A percentile compares a stretch with the other conserved stretches of the same genome.
Evolutionary conservation across 352 stramenopile genomes (phyloP).

Genomic region (Globisporangium acanthophoron): DNA sequence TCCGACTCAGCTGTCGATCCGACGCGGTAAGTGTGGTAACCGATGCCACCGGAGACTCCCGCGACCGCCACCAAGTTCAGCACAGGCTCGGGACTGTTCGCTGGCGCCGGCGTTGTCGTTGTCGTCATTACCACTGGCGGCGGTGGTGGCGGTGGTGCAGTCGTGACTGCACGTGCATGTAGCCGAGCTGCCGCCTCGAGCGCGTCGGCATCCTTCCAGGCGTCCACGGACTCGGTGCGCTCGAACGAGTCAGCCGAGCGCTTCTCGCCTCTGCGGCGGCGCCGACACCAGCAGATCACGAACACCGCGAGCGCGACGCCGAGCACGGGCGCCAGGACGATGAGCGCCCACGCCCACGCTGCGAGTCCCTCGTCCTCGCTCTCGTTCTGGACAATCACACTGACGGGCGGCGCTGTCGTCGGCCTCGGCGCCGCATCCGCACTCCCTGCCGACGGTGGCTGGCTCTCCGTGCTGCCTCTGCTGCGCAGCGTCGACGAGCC

Average conservation of each 20-base stretch:
- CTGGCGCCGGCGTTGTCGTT: too few species aligned
- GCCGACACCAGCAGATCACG: constrained; percentile 41
- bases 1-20: constrained; percentile 37
- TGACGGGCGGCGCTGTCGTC: not conserved
- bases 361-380: constrained; percentile 12
- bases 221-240: constrained; percentile 25
- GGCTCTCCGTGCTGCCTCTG: not conserved
- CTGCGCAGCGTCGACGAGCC: constrained; percentile 7
- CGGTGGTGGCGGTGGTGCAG: too few species aligned
- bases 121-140: too few species aligned
- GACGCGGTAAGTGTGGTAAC: constrained; percentile 39
- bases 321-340: constrained; percentile 26
- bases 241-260: constrained; percentile 17
- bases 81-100: too few species aligned
- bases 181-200: constrained; percentile 11
- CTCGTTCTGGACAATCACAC: constrained; percentile 6
- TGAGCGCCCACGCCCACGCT: constrained; percentile 31
- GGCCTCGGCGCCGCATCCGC: not conserved
- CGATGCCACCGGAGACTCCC: constrained; percentile 21
- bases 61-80: constrained; percentile 43
- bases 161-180: constrained; percentile 6
- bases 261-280: constrained; percentile 29
- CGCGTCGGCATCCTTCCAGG: constrained; percentile 11
- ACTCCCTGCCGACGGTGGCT: not conserved
- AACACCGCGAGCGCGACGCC: constrained; percentile 31